Base-by-base conservation (phyloP, 768 basidiomycete species). In the Boletus pseudopeckii region DNA sequence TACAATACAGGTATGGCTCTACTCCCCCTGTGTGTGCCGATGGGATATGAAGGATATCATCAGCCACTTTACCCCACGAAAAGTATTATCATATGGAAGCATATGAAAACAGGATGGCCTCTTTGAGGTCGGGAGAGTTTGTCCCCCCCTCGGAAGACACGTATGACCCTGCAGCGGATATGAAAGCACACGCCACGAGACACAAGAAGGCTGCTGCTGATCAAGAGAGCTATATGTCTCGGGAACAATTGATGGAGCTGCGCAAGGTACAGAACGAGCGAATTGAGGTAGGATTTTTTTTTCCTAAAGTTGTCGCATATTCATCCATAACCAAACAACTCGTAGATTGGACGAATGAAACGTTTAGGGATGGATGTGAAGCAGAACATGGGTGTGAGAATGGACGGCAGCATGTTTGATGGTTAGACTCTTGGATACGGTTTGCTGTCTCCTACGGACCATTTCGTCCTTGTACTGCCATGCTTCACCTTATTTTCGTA, bases 71-170 rank as follows among this genome's bases (percentile, higher is more conserved):
- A 3, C 91, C 94, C 10, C 89, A 96, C 63, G 92, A 95, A 68
- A 97, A 97, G 68, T 97, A 94, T 70, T 96, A 96, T 70, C 82
- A 94, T 64, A 92, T 95, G 81, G 84, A 83, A 50, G 79, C 82
- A 6, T 93, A 92, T 67, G 91, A 94, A 55, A 76, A 76, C 20
- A 85, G 91, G 44, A 96, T 96, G 94, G 70, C 81, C 36, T 84
- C 90, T 20, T 73, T 96, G 45, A 84, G 92, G 42, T 78, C 84
- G n/a, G 94, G 94, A 37, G 92, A 90, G 60, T 87, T 82, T 48
- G 71, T 92, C 9, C 88, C 90, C 0, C 85, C 87, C 7, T 60
- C 80, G 4, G 81, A 86, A 51, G 85, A 87, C 63, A 64, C 72
- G 13, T 97, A 97, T 69, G 90, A 97, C 68, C 82, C 89, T n/a